Conservation (phyloP, 1,284 basidiomycete genomes). For the Sanguinoderma infundibulare region DNA sequence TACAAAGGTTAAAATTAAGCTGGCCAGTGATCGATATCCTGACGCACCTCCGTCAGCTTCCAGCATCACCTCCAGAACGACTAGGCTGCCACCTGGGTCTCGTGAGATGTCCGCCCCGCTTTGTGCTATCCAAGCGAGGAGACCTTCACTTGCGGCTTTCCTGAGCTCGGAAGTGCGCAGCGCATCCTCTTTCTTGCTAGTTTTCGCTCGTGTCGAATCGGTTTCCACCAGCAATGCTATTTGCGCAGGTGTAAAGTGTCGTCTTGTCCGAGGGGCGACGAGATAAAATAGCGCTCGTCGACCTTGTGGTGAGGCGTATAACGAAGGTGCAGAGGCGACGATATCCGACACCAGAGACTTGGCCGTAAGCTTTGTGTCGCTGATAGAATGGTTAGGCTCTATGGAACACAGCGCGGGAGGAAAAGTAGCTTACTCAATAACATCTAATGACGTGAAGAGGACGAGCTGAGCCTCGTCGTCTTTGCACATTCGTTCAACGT, state of each 20-base stretch:
- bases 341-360: constrained; percentile 79
- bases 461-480: constrained; percentile 90
- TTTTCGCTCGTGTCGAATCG: constrained; percentile 63
- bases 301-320: constrained; percentile 65
- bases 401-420: background rate
- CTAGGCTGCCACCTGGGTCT: constrained; percentile 79
- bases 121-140: constrained; percentile 69
- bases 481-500: constrained; percentile 82
- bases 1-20: background rate
- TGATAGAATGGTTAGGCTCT: constrained; percentile 35
- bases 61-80: constrained; percentile 82
- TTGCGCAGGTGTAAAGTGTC: constrained; percentile 81
- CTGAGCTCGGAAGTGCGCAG: constrained; percentile 71
- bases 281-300: constrained; percentile 83
- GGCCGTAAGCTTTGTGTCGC: constrained; percentile 85
- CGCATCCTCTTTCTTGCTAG: constrained; percentile 78
- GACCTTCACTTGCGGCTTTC: constrained; percentile 68
- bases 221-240: constrained; percentile 73
- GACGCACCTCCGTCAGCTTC: constrained; percentile 77
- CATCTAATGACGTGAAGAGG: constrained; percentile 85
- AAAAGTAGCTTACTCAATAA: constrained; percentile 70
- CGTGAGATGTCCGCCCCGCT: constrained; percentile 62
- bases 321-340: constrained; percentile 53
- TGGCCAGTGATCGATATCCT: too few species aligned
- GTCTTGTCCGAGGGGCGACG: constrained; percentile 74